phyloP scores from a whole-genome alignment of 768 basidiomycete genomes.

The Agaricus blazei region DNA sequence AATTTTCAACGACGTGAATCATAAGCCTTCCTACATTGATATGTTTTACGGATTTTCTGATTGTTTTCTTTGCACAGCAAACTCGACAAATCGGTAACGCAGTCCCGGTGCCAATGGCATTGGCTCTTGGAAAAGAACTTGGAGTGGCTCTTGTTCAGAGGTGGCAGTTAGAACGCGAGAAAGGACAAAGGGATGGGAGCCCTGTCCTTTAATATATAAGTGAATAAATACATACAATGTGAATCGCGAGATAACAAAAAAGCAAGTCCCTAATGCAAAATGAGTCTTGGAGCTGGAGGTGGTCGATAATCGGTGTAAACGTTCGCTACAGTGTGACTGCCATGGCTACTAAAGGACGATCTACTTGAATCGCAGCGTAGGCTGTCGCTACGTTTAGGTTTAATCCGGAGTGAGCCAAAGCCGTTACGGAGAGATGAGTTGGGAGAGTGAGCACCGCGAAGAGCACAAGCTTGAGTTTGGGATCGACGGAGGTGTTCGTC shows the following conservation, averaged over 20 bases:
- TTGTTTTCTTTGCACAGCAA: slow-evolving; percentile 40
- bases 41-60: neutral
- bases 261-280: neutral
- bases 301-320: slow-evolving; percentile 1
- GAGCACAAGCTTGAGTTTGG: slow-evolving; percentile 26
- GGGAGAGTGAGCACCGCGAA: slow-evolving; percentile 6
- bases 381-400: neutral
- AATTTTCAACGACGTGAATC: slow-evolving; percentile 49
- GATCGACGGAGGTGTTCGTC: slow-evolving; percentile 76
- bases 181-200: slow-evolving; percentile 39
- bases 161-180: slow-evolving; percentile 37
- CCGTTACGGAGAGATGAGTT: slow-evolving; percentile 6
- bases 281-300: slow-evolving; percentile 2
- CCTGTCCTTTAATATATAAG: slow-evolving; percentile 26
- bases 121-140: slow-evolving; percentile 51
- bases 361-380: neutral
- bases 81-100: slow-evolving; percentile 77
- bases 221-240: neutral
- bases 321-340: neutral
- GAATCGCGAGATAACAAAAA: neutral
- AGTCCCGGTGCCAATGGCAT: slow-evolving; percentile 66
- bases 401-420: slow-evolving; percentile 1
- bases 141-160: slow-evolving; percentile 38
- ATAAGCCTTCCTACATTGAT: neutral
- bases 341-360: slow-evolving; percentile 2